phyloP scores from a whole-genome alignment of 2,329 filamentous ascomycete genomes.

The Didymella sp. region DNA sequence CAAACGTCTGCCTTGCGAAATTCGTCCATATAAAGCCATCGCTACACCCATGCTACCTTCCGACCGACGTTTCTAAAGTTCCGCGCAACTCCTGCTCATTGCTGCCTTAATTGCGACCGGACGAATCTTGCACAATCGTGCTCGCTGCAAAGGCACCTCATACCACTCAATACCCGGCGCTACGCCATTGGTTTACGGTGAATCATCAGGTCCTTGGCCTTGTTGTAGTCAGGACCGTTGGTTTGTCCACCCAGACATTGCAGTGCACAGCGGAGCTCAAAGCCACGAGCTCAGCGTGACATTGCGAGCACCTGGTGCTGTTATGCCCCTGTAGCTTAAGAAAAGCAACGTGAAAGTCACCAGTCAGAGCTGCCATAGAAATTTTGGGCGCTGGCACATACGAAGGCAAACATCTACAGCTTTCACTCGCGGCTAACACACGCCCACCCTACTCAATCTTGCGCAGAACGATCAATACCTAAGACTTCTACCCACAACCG shows the following conservation, averaged over 20 bases:
- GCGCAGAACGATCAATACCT: constrained; percentile 11
- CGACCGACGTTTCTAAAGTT: neutral
- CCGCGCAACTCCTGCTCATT: neutral
- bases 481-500: constrained; percentile 9
- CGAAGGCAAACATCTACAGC: neutral
- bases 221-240: neutral
- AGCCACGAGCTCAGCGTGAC: neutral
- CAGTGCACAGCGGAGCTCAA: neutral
- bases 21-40: constrained; percentile 7
- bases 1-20: constrained; percentile 31
- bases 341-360: constrained; percentile 17
- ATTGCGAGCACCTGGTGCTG: neutral
- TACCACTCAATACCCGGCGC: neutral
- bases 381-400: neutral
- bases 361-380: neutral
- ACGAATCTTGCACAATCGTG: neutral
- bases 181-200: constrained; percentile 3
- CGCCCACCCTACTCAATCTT: neutral
- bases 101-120: constrained; percentile 1
- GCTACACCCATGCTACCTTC: neutral
- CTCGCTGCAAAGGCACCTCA: neutral
- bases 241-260: neutral
- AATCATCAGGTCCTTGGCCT: neutral
- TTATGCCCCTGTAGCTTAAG: constrained; percentile 33
- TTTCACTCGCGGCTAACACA: constrained; percentile 5